These are phyloP conservation scores for Fraxinus velutina DNA, from an alignment of 305 asterid species.

Conservation along the genomic window DNA sequence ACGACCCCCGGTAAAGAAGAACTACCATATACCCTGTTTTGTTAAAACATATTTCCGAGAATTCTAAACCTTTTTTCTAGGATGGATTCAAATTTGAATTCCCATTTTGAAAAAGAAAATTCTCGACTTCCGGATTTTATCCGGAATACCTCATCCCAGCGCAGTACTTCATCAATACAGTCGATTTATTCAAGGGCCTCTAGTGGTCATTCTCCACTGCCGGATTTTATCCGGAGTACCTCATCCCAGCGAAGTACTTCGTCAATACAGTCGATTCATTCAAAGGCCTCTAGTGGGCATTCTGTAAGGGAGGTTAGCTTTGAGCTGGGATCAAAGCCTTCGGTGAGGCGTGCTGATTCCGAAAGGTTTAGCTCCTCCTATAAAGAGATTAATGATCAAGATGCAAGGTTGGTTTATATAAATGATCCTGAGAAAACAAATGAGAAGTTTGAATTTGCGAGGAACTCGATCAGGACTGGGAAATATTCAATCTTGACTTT, in stretches of 20 bases:
- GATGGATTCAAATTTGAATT: constrained; percentile 39
- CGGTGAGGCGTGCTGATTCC: constrained; percentile 58
- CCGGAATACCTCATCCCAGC: constrained; percentile 45
- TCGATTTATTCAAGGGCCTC: constrained; percentile 55
- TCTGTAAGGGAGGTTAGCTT: constrained; percentile 68
- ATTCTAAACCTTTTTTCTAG: constrained; percentile 26
- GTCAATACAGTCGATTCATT: constrained; percentile 43
- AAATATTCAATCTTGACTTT: constrained; percentile 78
- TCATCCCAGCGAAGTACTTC: constrained; percentile 55
- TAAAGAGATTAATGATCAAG: constrained; percentile 80
- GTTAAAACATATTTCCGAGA: constrained; percentile 27
- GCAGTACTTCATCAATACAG: constrained; percentile 48
- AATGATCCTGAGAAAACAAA: constrained; percentile 71
- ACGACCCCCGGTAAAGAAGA: constrained; percentile 32
- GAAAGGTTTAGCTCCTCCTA: constrained; percentile 66
- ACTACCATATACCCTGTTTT: constrained; percentile 32
- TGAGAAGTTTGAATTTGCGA: constrained; percentile 59
- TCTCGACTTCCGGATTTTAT: constrained; percentile 35
- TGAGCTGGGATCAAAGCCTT: constrained; percentile 46
- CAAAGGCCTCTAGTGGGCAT: constrained; percentile 52
- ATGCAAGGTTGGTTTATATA: constrained; percentile 71
- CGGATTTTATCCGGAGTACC: constrained; percentile 41
- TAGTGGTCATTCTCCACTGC: constrained; percentile 40
- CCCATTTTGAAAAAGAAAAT: constrained; percentile 43
- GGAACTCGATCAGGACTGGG: constrained; percentile 68